Conservation (phyloP, 495 filamentous ascomycete genomes). For the Astrothelium subdiscretum region DNA sequence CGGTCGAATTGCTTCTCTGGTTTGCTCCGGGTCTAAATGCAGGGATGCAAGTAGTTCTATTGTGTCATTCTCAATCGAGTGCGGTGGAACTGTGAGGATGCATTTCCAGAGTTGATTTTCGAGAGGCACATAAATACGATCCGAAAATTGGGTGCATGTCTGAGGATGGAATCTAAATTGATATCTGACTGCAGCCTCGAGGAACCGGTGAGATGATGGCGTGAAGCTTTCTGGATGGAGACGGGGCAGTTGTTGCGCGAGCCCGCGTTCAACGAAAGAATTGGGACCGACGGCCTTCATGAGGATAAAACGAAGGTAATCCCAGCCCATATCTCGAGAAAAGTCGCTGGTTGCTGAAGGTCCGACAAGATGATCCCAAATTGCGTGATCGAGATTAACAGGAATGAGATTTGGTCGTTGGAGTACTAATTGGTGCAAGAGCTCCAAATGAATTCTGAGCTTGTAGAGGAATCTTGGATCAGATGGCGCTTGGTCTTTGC, state of each 20-base stretch:
- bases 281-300: conserved; percentile 1
- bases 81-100: conserved; percentile 56
- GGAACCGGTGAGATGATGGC: conserved; percentile 54
- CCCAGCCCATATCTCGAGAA: conserved; percentile 54
- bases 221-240: conserved; percentile 55
- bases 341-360: conserved; percentile 40
- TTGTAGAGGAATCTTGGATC: not conserved
- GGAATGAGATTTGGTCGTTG: not conserved
- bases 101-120: conserved; percentile 77
- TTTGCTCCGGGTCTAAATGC: conserved; percentile 51
- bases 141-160: not conserved
- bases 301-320: conserved; percentile 7
- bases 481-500: too few relatives aligned
- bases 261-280: conserved; percentile 52
- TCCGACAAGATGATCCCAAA: conserved; percentile 61
- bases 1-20: conserved; percentile 31
- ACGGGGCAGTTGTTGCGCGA: conserved; percentile 51
- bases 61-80: conserved; percentile 55
- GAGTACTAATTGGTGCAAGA: not conserved
- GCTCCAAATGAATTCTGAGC: not conserved
- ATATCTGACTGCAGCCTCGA: conserved; percentile 38
- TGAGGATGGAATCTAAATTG: not conserved
- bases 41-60: conserved; percentile 59
- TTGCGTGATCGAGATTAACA: conserved; percentile 43
- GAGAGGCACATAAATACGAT: conserved; percentile 40